Conservation (phyloP, 176 grass and related monocot species). For the Phyllostachys edulis region DNA sequence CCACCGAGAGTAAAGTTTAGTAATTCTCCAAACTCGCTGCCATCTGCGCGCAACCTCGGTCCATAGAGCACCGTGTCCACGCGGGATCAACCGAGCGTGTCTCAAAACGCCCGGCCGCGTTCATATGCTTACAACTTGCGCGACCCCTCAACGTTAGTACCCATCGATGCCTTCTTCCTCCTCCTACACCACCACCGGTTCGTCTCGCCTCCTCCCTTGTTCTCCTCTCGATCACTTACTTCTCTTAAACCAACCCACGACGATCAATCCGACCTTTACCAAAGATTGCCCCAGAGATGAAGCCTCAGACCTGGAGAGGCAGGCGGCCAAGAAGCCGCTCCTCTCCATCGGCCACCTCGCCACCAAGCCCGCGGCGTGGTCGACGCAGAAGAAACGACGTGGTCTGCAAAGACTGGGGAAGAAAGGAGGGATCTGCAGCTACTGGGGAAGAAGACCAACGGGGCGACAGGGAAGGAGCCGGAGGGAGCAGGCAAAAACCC, state of each 20-base stretch:
- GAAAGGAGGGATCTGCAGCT: too few relatives aligned
- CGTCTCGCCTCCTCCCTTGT: neutral
- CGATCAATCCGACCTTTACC: neutral
- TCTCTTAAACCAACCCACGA: neutral
- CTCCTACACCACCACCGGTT: neutral
- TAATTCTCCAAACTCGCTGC: too few relatives aligned
- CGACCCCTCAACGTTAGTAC: constrained; percentile 23
- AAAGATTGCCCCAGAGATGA: too few relatives aligned
- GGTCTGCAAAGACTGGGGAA: too few relatives aligned
- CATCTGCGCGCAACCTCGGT: neutral
- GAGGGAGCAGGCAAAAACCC: too few relatives aligned
- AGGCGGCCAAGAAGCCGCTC: constrained; percentile 36
- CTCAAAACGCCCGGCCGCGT: constrained; percentile 38
- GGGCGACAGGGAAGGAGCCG: too few relatives aligned
- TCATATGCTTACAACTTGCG: constrained; percentile 17
- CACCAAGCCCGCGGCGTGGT: neutral
- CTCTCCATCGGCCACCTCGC: constrained; percentile 28
- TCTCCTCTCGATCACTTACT: neutral
- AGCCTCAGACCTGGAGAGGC: constrained; percentile 10
- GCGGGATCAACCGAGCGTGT: neutral
- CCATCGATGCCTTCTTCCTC: constrained; percentile 33
- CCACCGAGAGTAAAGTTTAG: too few relatives aligned
- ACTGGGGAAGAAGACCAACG: too few relatives aligned
- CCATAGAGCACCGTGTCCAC: constrained; percentile 15
- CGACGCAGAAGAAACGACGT: neutral